A percentile compares a stretch with the other conserved stretches of the same genome.
Conservation (phyloP, 768 basidiomycete genomes). For the Russula dissimulans region DNA sequence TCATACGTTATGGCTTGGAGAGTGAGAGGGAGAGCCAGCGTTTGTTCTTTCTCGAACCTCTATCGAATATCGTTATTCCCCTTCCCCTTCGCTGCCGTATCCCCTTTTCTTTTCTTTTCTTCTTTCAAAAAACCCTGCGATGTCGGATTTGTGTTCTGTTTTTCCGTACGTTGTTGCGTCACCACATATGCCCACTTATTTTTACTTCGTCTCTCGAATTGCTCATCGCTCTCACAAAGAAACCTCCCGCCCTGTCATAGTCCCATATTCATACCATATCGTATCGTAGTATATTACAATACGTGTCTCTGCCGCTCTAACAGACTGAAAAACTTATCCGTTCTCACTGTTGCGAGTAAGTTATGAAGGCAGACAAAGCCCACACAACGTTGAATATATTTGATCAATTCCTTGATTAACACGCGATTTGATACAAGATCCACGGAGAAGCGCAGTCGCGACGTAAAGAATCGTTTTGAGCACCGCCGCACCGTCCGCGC, state of each 20-base stretch:
- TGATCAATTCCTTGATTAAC: no score
- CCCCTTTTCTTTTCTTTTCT: neutral
- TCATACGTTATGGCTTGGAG: neutral
- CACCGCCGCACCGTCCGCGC: no score
- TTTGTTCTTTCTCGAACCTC: constrained; percentile 13
- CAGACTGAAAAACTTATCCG: neutral
- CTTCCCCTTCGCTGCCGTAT: constrained; percentile 10
- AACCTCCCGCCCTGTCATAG: constrained; percentile 2
- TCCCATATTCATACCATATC: neutral
- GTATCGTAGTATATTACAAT: constrained; percentile 11
- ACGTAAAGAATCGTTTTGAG: no score
- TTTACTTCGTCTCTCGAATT: neutral
- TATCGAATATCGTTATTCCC: constrained; percentile 19
- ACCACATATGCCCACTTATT: neutral
- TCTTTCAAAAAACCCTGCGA: neutral
- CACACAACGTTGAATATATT: no score
- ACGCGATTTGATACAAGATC: no score
- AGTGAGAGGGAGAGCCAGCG: constrained; percentile 4
- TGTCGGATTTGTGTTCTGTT: neutral
- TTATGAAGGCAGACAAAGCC: no score
- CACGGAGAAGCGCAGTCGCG: no score
- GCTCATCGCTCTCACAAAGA: constrained; percentile 12
- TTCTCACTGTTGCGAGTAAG: no score
- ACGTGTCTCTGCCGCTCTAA: constrained; percentile 8
- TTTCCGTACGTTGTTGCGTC: neutral